A percentile compares a stretch with the other conserved stretches of the same genome.
Conservation (phyloP, 345 rosid species). For the Zanthoxylum bungeanum region DNA sequence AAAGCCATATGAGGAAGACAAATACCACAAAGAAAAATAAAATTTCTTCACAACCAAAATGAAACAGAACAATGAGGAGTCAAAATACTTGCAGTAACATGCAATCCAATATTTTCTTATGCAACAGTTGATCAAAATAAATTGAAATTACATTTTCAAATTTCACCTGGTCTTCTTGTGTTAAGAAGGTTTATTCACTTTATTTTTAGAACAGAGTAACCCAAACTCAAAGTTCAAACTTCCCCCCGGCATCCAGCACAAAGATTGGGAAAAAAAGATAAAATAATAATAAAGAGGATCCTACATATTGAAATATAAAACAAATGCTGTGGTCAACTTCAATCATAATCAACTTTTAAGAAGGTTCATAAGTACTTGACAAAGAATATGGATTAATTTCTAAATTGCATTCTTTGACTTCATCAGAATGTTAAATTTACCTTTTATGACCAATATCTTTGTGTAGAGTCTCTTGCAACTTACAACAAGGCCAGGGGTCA, state of each 20-base stretch:
- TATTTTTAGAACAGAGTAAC: not conserved
- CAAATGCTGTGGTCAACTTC: not conserved
- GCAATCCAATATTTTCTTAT: no score
- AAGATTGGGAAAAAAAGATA: no score
- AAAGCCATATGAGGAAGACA: not conserved
- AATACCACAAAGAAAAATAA: not conserved
- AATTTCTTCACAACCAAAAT: not conserved
- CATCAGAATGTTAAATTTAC: not conserved
- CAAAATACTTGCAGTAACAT: no score
- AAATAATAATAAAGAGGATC: not conserved
- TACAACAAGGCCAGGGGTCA: not conserved
- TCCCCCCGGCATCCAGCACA: not conserved
- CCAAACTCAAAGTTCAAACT: not conserved
- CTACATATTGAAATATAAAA: not conserved
- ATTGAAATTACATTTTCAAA: no score
- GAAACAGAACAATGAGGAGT: not conserved
- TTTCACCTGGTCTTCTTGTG: no score
- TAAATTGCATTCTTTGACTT: not conserved
- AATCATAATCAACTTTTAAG: not conserved
- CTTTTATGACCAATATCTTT: not conserved
- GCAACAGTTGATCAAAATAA: no score
- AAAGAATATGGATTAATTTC: not conserved
- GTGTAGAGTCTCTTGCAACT: no score
- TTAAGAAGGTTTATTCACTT: not conserved
- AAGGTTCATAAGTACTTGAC: not conserved